Conservation (phyloP, 768 basidiomycete species). For the Cantharellus cinnabarinus region DNA sequence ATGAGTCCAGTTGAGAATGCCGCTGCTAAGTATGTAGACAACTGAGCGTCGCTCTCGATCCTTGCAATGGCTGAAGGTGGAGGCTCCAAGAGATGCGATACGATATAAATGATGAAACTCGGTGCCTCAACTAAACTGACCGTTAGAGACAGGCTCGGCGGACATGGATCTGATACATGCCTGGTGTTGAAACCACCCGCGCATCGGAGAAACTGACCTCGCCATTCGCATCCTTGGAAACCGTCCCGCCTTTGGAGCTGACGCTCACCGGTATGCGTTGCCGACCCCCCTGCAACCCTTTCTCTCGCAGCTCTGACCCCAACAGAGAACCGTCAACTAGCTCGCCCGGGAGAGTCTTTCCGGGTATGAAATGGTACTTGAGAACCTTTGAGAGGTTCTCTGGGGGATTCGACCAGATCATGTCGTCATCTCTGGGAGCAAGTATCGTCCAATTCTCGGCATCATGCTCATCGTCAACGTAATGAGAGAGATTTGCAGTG, state of each 20-base stretch:
- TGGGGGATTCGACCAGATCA: slow-evolving; percentile 17
- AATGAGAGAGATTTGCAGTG: slow-evolving; percentile 44
- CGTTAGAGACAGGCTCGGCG: not conserved
- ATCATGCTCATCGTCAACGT: slow-evolving; percentile 16
- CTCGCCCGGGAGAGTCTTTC: slow-evolving; percentile 48
- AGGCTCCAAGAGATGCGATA: slow-evolving; percentile 64
- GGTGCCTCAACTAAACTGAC: slow-evolving; percentile 38
- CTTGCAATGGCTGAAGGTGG: slow-evolving; percentile 66
- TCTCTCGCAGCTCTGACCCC: slow-evolving; percentile 56
- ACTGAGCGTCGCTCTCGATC: slow-evolving; percentile 59
- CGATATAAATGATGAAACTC: slow-evolving; percentile 71
- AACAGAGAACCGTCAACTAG: slow-evolving; percentile 55
- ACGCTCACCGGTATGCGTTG: slow-evolving; percentile 57
- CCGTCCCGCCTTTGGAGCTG: slow-evolving; percentile 11
- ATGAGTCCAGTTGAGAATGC: slow-evolving; percentile 74
- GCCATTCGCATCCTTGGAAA: slow-evolving; percentile 20
- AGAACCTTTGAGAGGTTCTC: slow-evolving; percentile 48
- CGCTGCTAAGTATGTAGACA: slow-evolving; percentile 80
- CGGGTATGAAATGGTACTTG: slow-evolving; percentile 82
- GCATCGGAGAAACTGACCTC: slow-evolving; percentile 66
- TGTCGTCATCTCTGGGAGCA: slow-evolving; percentile 73
- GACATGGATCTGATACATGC: slow-evolving; percentile 24
- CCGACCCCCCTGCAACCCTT: slow-evolving; percentile 42
- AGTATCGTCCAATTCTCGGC: slow-evolving; percentile 42
- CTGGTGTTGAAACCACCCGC: slow-evolving; percentile 50